Evolutionary conservation across 768 basidiomycete species (phyloP).

Genomic region (Terana coerulea): DNA sequence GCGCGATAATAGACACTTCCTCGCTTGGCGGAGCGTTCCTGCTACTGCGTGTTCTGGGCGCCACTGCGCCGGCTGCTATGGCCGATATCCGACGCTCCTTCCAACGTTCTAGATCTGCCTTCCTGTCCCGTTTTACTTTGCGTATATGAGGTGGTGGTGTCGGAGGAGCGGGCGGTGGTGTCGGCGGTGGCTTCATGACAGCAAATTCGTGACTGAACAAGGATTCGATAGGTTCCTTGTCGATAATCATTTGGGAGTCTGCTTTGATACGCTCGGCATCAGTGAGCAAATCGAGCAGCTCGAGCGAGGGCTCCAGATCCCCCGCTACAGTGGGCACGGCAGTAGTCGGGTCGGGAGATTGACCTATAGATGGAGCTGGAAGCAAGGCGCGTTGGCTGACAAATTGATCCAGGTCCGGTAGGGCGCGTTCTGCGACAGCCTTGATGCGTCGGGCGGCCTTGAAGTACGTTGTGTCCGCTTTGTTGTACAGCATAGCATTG

Average conservation of each 20-base stretch:
- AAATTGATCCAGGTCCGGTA: slow-evolving; percentile 38
- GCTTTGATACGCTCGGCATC: slow-evolving; percentile 50
- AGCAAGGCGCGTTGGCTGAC: slow-evolving; percentile 6
- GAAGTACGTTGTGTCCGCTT: slow-evolving; percentile 64
- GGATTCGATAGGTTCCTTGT: slow-evolving; percentile 56
- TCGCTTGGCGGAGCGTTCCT: too few relatives aligned
- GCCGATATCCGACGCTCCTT: slow-evolving; percentile 29
- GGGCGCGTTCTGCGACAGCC: slow-evolving; percentile 36
- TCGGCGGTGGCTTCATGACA: slow-evolving; percentile 55
- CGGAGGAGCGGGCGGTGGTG: slow-evolving; percentile 43
- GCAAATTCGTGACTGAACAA: slow-evolving; percentile 69
- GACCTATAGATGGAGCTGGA: neutral
- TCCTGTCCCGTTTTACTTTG: slow-evolving; percentile 34
- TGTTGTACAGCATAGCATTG: slow-evolving; percentile 89
- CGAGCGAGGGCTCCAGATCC: slow-evolving; percentile 70
- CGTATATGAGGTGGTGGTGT: slow-evolving; percentile 19
- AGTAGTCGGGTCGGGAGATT: neutral
- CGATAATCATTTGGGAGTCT: slow-evolving; percentile 50
- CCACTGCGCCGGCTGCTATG: slow-evolving; percentile 40
- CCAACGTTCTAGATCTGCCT: slow-evolving; percentile 24
- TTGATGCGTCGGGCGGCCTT: slow-evolving; percentile 67
- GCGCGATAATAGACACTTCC: too few relatives aligned
- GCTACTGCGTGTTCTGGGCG: slow-evolving; percentile 50
- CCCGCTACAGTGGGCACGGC: slow-evolving; percentile 41
- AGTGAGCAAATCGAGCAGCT: slow-evolving; percentile 51